Base-by-base conservation (phyloP, 1,284 basidiomycete genomes). In the Ganoderma resinaceum region DNA sequence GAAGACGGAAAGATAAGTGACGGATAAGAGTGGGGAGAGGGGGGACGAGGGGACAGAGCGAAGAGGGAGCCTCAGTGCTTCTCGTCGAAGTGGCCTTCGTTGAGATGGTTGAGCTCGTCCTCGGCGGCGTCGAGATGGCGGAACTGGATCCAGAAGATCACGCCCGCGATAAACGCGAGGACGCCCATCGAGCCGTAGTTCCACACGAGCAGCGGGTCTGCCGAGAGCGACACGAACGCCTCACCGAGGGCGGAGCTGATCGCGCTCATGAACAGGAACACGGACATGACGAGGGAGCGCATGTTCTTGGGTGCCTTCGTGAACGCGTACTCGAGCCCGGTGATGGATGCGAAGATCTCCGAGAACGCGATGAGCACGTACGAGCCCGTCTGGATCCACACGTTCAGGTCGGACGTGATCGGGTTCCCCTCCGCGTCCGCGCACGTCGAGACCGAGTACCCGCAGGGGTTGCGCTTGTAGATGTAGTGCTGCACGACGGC, bases 251-350 rank as follows among this genome's bases (percentile, higher is more conserved):
- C 92, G 53, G 86, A 79, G 12, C 89, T 79, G 63, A 95, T 67
- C 23, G 93, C 92, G 42, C 78, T 86, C 78, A 80, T 90, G 82
- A 95, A 94, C 49, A 95, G 81, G 83, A 88, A 93, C 31, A 91
- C 73, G 53, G 87, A 81, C 89, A 92, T 93, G 68, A 95, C 91
- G 68, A 94, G 85, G 53, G 90, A 92, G 26, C 88, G 87, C 93
- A 95, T 94, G 80, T 93, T 93, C 80, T 85, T 89, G 14, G 93
- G 92, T 16, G 91, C 91, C 78, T 95, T 95, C 68, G 92, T 94
- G 83, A 93, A 95, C n/a, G 94, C 95, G 78, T 95, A 95, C 79
- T 97, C 95, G 72, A 93, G 84, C 11, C 91, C 90, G 0, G 94
- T 95, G 80, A 97, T 94, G 11, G 91, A 93, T 0, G 94, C 93